Evolutionary conservation across 495 filamentous ascomycete genomes (phyloP).

Genomic region (Tuber borchii): DNA sequence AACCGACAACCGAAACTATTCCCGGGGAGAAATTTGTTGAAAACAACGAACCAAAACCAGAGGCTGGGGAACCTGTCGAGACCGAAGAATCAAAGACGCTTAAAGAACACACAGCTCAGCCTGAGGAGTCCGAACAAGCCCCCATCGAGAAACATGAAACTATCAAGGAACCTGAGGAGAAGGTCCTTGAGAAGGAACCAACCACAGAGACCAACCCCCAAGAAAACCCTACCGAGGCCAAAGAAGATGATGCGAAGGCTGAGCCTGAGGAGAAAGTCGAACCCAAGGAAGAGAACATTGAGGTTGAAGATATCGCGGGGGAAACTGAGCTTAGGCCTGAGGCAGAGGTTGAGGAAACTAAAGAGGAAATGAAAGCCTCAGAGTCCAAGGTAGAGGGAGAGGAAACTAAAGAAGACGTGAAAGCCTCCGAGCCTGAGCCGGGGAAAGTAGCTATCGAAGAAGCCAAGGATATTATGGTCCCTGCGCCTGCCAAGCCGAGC

Average conservation of each 20-base stretch:
- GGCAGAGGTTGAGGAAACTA: not conserved
- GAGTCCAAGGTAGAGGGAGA: slow-evolving; percentile 6
- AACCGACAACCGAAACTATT: not conserved
- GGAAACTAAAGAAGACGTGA: slow-evolving; percentile 7
- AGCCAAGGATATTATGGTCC: slow-evolving; percentile 19
- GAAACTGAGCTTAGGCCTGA: slow-evolving; percentile 16
- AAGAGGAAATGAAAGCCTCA: not conserved
- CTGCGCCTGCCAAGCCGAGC: slow-evolving; percentile 6
- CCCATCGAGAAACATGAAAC: not conserved
- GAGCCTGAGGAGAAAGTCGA: slow-evolving; percentile 13
- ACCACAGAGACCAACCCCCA: slow-evolving; percentile 11
- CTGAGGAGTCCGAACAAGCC: not conserved
- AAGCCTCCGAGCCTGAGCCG: slow-evolving; percentile 8
- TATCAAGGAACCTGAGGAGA: slow-evolving; percentile 8
- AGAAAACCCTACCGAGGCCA: slow-evolving; percentile 8
- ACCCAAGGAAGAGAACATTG: not conserved
- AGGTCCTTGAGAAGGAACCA: slow-evolving; percentile 13
- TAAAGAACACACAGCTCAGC: not conserved
- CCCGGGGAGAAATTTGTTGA: slow-evolving; percentile 6
- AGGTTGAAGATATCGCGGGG: not conserved
- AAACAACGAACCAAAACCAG: not conserved
- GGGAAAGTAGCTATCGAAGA: slow-evolving; percentile 30
- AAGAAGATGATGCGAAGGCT: slow-evolving; percentile 18
- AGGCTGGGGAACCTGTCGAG: not conserved
- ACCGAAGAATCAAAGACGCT: not conserved